phyloP scores from a whole-genome alignment of 169 alveolate species.

The Cryptosporidium sp. region DNA sequence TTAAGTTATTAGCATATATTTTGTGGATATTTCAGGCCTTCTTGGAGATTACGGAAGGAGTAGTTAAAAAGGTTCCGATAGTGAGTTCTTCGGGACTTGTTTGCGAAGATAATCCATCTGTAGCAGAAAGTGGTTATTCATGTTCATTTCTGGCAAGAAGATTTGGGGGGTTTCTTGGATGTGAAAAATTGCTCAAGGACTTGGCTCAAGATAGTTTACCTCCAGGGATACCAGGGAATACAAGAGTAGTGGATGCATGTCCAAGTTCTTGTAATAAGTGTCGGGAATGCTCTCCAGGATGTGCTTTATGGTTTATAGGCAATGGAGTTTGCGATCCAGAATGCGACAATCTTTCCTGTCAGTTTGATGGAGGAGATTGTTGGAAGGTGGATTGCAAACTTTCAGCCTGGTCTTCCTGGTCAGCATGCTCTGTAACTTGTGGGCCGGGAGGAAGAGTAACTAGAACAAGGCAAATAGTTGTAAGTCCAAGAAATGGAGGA shows the following conservation, averaged over 20 bases:
- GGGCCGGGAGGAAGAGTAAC: slow-evolving; percentile 76
- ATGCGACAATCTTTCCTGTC: slow-evolving; percentile 80
- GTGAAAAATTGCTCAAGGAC: slow-evolving; percentile 78
- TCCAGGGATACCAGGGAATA: slow-evolving; percentile 77
- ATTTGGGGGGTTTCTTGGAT: slow-evolving; percentile 80
- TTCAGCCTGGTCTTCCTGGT: slow-evolving; percentile 76
- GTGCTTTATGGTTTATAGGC: slow-evolving; percentile 83
- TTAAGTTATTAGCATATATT: not conserved
- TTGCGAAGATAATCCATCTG: slow-evolving; percentile 81
- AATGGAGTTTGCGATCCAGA: slow-evolving; percentile 81
- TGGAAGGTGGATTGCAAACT: slow-evolving; percentile 81
- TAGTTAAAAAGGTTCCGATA: slow-evolving; percentile 12
- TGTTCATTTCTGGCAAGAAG: slow-evolving; percentile 80
- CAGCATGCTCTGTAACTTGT: slow-evolving; percentile 68
- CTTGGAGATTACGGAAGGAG: slow-evolving; percentile 18
- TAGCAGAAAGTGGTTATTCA: slow-evolving; percentile 80
- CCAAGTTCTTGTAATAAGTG: slow-evolving; percentile 82
- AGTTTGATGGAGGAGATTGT: slow-evolving; percentile 84
- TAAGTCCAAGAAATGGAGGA: slow-evolving; percentile 78
- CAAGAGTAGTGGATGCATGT: slow-evolving; percentile 84
- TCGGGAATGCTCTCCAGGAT: slow-evolving; percentile 81
- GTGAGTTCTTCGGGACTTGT: slow-evolving; percentile 77
- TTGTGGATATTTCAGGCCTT: not conserved
- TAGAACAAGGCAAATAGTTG: slow-evolving; percentile 76
- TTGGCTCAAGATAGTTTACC: slow-evolving; percentile 79